Evolutionary conservation across 768 basidiomycete species (phyloP), one percentile per base, ranked within the genome.

Genomic region (Mrakia gelida): DNA sequence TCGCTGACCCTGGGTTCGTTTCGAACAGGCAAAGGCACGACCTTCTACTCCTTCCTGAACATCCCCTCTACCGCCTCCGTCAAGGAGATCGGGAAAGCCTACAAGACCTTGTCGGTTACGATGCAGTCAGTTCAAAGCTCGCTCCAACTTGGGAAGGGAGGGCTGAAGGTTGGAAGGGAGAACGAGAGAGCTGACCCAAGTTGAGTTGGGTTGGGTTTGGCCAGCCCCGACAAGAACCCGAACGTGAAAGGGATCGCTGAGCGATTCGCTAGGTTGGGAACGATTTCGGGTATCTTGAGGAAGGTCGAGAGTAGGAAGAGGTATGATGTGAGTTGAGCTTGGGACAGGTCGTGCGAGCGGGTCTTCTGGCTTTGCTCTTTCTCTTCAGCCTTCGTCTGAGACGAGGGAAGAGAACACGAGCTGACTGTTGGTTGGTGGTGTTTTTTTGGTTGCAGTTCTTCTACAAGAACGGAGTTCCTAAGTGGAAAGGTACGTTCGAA

Each of bases 391-490:
- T 26, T 68, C 59, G 59, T 59, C 23, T 7, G 15, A 26, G 16
- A 18, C 7, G 5, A 5, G 4, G 52, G 16, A 18, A 18, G 52
- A 54, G 52, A 54, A 18, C 6, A 13, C 26, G 45, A 72, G 23
- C 75, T 45, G 18, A 78, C 62, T 68, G 26, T 26, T 38, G 28
- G 34, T 30, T 28, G 49, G 52, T 68, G 7, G 15, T 49, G 45
- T 18, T 38, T 9, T 45, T 45, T 80, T 75, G 76, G 93, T 84
- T 76, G 6, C 63, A 85, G 84, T 86, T 85, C 85, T 99, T 98
- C 88, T 92, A 92, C 87, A 95, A 96, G 85, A 98, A 98, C 80
- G 96, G 96, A 30, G 94, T 99, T 3, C 96, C 96, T 0, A 92
- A 88, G 83, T 99, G 96, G 96, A 88, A 95, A 80, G 96, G 85